Base-by-base conservation (phyloP, 352 stramenopile species). In the Thalassiosira mediterranea region DNA sequence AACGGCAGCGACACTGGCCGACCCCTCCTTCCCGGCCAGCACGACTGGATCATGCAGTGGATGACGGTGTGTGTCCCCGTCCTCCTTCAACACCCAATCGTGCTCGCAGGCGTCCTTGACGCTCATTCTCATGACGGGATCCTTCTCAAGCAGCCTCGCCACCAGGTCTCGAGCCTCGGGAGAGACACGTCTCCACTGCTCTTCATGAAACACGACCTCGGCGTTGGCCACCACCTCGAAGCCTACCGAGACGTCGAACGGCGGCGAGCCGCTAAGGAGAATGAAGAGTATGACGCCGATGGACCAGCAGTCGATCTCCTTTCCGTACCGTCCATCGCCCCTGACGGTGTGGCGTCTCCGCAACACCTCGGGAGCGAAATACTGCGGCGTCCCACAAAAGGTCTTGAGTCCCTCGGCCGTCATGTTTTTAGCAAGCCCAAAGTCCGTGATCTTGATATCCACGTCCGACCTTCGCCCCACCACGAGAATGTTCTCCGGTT, bases 221-320 rank as follows among this genome's bases (percentile, higher is more conserved):
- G 68, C 60, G 62, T 72, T 53, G 5, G 53, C 64, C 11, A 85
- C 67, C 2, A 53, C 60, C 49, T 87, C 72, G 44, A 80, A 76
- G 47, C 72, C 34, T 51, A 28, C 56, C 34, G 48, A 66, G 4
- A 74, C 92, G 83, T 98, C 97, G 82, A 99, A 99, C 0, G 97
- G 97, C 28, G 96, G 96, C 51, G 96, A 97, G 3, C 97, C 97
- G 57, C 93, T 97, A 10, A 99, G 68, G 44, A 99, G 74, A 76
- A 99, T 98, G 90, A 98, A 99, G 1, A 96, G 81, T 84, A 99
- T 98, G 32, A 99, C 95, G 13, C 97, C 97, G 23, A 98, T 62
- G 0, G 76, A 87, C 88, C 88, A 93, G 32, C 89, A 88, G 63
- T 93, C 88, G 11, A 85, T 83, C 37, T 86, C 72, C 68, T 91